These are phyloP conservation scores for Myotisia sp. DNA, from an alignment of 2,329 filamentous ascomycete species.

Conservation along the genomic window DNA sequence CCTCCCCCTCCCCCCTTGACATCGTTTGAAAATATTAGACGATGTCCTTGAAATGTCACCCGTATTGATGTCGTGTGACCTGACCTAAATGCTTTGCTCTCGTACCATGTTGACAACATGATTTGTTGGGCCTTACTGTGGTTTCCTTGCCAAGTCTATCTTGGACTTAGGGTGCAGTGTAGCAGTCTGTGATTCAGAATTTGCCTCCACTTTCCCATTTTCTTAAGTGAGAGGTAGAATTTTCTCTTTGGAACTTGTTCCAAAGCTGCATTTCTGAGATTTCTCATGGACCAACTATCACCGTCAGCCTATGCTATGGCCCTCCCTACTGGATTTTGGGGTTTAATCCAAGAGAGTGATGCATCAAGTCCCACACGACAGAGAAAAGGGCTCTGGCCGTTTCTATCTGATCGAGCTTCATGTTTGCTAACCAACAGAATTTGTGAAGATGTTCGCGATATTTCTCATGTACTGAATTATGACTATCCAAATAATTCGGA, in stretches of 20 bases:
- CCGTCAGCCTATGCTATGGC: constrained; percentile 39
- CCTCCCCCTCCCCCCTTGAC: constrained; percentile 16
- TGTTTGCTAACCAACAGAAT: constrained; percentile 59
- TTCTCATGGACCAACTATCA: constrained; percentile 50
- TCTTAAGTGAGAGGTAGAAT: constrained; percentile 61
- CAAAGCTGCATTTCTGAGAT: constrained; percentile 64
- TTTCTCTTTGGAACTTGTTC: constrained; percentile 66
- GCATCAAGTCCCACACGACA: constrained; percentile 48
- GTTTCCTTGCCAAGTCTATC: constrained; percentile 69
- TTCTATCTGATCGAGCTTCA: constrained; percentile 38
- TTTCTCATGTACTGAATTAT: constrained; percentile 99
- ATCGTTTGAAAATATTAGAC: constrained; percentile 9
- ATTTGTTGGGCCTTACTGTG: constrained; percentile 63
- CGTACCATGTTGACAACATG: constrained; percentile 80
- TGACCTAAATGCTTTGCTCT: constrained; percentile 74
- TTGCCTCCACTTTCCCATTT: constrained; percentile 52
- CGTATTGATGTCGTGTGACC: constrained; percentile 45
- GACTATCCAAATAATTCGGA: constrained; percentile 92
- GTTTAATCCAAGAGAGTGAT: constrained; percentile 41
- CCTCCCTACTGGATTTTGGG: constrained; percentile 34
- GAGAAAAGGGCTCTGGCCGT: constrained; percentile 39
- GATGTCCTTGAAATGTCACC: constrained; percentile 26
- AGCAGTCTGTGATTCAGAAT: constrained; percentile 59
- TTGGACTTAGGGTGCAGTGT: constrained; percentile 69
- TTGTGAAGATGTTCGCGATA: constrained; percentile 96